Conservation (phyloP, 2,329 filamentous ascomycete genomes). For the Fusarium penzigii region DNA sequence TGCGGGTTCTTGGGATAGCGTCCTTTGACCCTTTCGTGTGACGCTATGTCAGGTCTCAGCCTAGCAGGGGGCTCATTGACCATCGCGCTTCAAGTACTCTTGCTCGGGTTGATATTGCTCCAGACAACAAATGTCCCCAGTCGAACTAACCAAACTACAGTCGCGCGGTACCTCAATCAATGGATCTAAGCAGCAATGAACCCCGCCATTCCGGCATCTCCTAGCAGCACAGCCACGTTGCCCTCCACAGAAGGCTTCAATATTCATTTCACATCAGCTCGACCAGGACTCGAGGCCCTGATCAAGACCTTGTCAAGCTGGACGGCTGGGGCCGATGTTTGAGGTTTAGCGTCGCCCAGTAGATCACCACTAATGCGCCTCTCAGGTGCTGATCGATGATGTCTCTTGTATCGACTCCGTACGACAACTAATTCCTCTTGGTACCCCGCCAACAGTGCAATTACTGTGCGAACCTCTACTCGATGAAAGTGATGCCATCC, state of each 20-base stretch:
- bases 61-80: no score
- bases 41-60: no score
- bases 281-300: slow-evolving; percentile 23
- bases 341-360: slow-evolving; percentile 19
- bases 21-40: no score
- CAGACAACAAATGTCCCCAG: no score
- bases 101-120: no score
- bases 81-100: no score
- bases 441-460: slow-evolving; percentile 10
- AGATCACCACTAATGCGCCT: slow-evolving; percentile 26
- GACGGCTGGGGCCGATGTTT: slow-evolving; percentile 11
- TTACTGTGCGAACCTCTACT: slow-evolving; percentile 7
- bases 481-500: background rate
- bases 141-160: no score
- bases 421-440: no score
- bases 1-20: no score
- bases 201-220: background rate
- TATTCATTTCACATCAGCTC: slow-evolving; percentile 25
- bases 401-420: background rate
- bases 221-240: slow-evolving; percentile 21
- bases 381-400: slow-evolving; percentile 25
- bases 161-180: background rate
- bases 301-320: slow-evolving; percentile 30
- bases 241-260: slow-evolving; percentile 2
- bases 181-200: background rate